Percentiles rank a stretch among this genome's conserved stretches.
phyloP scores from a whole-genome alignment of 108 stramenopile species.

The Skeletonema grethae region DNA sequence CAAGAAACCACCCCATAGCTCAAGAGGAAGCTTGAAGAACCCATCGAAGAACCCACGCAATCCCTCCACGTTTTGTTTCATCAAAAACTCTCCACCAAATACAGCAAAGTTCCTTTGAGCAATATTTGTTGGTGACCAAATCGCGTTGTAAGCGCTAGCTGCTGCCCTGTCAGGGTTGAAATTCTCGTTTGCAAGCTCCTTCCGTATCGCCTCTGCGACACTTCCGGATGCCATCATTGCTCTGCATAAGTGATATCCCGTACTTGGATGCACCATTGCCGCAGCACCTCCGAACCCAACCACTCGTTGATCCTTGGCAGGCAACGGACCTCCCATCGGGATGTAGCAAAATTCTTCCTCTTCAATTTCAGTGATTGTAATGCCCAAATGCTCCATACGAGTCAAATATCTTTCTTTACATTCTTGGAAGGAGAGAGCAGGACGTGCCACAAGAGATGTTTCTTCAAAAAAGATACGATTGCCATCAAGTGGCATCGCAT shows the following conservation, averaged over 20 bases:
- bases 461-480: slow-evolving; percentile 91
- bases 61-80: slow-evolving; percentile 90
- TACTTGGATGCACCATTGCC: slow-evolving; percentile 93
- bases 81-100: slow-evolving; percentile 96
- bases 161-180: slow-evolving; percentile 81
- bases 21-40: slow-evolving; percentile 88
- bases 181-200: slow-evolving; percentile 24
- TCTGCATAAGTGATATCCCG: slow-evolving; percentile 90
- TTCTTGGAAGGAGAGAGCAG: slow-evolving; percentile 86
- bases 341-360: slow-evolving; percentile 97
- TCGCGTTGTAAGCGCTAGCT: slow-evolving; percentile 82
- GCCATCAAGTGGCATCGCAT: slow-evolving; percentile 93
- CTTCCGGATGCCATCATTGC: slow-evolving; percentile 71
- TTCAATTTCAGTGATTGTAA: slow-evolving; percentile 75
- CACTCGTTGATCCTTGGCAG: slow-evolving; percentile 85
- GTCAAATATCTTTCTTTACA: slow-evolving; percentile 88
- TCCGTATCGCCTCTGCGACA: slow-evolving; percentile 76
- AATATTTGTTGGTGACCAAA: slow-evolving; percentile 89
- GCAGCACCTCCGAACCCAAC: slow-evolving; percentile 90
- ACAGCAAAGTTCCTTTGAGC: slow-evolving; percentile 93
- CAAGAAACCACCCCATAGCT: slow-evolving; percentile 94
- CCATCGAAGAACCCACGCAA: slow-evolving; percentile 96
- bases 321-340: slow-evolving; percentile 94
- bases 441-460: slow-evolving; percentile 93
- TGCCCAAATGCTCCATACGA: slow-evolving; percentile 85